These are phyloP conservation scores for Phyllosticta citriasiana DNA, from an alignment of 2,329 filamentous ascomycete genomes.

Conservation along the genomic window DNA sequence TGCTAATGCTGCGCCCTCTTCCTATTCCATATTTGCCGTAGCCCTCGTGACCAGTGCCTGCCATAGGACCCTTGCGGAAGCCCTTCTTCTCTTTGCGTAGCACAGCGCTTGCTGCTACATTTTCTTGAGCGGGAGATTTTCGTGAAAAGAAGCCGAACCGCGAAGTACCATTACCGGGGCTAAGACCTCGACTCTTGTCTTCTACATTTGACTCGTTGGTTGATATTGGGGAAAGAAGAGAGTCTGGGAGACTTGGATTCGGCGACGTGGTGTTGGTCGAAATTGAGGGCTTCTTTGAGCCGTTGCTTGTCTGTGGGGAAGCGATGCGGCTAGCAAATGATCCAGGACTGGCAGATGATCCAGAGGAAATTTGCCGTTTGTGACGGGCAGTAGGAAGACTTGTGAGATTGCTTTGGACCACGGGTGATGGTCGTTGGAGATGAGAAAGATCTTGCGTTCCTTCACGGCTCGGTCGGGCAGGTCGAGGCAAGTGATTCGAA, in stretches of 20 bases:
- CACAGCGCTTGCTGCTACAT: constrained; percentile 31
- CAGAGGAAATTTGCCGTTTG: constrained; percentile 40
- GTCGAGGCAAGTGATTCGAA: constrained; percentile 38
- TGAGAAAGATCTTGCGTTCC: constrained; percentile 34
- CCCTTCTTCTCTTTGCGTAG: constrained; percentile 45
- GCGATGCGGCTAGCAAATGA: background rate
- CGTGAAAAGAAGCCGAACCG: constrained; percentile 72
- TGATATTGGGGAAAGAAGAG: constrained; percentile 17
- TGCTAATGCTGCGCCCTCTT: constrained; percentile 55
- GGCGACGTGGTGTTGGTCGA: constrained; percentile 22
- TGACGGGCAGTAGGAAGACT: constrained; percentile 38
- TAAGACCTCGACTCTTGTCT: constrained; percentile 33
- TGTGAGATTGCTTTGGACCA: constrained; percentile 48
- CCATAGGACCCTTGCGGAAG: constrained; percentile 63
- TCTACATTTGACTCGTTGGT: constrained; percentile 13
- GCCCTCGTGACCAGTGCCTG: constrained; percentile 89
- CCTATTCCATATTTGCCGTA: constrained; percentile 57
- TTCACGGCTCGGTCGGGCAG: constrained; percentile 35
- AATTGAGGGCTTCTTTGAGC: constrained; percentile 1
- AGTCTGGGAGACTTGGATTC: constrained; percentile 20
- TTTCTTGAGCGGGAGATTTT: constrained; percentile 44
- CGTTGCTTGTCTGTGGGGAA: constrained; percentile 1
- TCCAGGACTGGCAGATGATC: background rate
- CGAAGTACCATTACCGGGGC: constrained; percentile 46
- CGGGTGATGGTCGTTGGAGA: constrained; percentile 38